Evolutionary conservation across 169 alveolate genomes (phyloP).

Genomic region (Plasmodium sp.): DNA sequence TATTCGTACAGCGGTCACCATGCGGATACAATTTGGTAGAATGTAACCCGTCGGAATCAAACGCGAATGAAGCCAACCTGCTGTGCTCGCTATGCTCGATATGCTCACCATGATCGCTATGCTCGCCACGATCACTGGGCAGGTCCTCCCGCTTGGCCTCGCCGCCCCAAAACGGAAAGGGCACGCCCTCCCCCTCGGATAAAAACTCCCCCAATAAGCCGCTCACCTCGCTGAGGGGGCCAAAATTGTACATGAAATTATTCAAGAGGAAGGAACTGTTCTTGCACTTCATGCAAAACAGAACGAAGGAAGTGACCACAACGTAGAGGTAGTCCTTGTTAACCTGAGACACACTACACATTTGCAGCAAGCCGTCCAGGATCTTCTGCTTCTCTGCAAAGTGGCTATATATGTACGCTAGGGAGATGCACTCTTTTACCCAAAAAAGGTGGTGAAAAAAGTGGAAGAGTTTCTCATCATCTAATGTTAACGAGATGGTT

Average conservation of each 20-base stretch:
- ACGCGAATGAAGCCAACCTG: too few species aligned
- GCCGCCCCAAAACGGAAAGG: too few species aligned
- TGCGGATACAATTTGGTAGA: not conserved
- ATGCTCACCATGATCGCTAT: too few species aligned
- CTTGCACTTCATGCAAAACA: constrained; percentile 48
- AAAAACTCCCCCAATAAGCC: not conserved
- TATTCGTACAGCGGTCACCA: not conserved
- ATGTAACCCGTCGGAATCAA: not conserved
- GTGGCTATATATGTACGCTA: constrained; percentile 46
- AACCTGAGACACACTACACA: constrained; percentile 42
- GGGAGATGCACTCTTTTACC: constrained; percentile 54
- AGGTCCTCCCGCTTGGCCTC: not conserved
- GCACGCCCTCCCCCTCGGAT: not conserved
- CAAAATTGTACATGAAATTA: constrained; percentile 26
- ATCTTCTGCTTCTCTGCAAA: constrained; percentile 27
- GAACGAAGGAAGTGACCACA: constrained; percentile 30
- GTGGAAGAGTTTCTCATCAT: constrained; percentile 19
- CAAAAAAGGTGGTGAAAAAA: constrained; percentile 44
- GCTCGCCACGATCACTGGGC: not conserved
- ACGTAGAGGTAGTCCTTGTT: constrained; percentile 58
- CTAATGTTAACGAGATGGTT: constrained; percentile 18
- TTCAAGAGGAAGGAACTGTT: constrained; percentile 44
- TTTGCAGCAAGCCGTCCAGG: constrained; percentile 35
- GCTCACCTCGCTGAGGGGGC: constrained; percentile 5
- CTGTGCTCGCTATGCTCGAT: too few species aligned